These are phyloP conservation scores for Pseudopithomyces chartarum DNA, from an alignment of 2,329 filamentous ascomycete species.

Conservation along the genomic window DNA sequence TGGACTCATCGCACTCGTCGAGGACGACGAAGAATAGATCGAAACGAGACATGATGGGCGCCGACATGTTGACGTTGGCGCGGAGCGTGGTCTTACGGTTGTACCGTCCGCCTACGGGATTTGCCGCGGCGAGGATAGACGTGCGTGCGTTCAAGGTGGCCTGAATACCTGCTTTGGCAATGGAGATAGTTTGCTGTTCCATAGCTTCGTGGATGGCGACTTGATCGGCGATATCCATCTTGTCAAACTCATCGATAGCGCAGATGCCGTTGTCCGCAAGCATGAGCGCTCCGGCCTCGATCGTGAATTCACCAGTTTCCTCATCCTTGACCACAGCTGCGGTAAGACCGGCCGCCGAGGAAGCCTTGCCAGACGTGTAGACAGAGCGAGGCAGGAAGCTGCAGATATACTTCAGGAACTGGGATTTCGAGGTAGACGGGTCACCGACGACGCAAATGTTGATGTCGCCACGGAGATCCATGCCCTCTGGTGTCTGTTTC, in stretches of 20 bases:
- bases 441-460: conserved; percentile 99
- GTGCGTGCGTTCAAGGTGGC: conserved; percentile 95
- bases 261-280: conserved; percentile 95
- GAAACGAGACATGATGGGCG: conserved; percentile 99
- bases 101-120: conserved; percentile 94
- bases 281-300: conserved; percentile 97
- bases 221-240: conserved; percentile 97
- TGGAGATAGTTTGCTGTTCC: conserved; percentile 99
- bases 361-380: conserved; percentile 97
- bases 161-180: conserved; percentile 97
- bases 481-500: conserved; percentile 90
- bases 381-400: conserved; percentile 95
- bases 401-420: conserved; percentile 98
- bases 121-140: conserved; percentile 92
- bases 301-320: conserved; percentile 97
- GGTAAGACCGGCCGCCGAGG: conserved; percentile 94
- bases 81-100: conserved; percentile 94
- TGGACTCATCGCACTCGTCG: conserved; percentile 91
- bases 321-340: conserved; percentile 97
- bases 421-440: conserved; percentile 94
- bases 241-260: conserved; percentile 99
- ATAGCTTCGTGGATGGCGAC: conserved; percentile 99
- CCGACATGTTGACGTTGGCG: conserved; percentile 97
- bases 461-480: conserved; percentile 95
- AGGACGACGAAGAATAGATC: conserved; percentile 98